Conservation (phyloP, 306 rosid species). For the Pterocarpus santalinus region DNA sequence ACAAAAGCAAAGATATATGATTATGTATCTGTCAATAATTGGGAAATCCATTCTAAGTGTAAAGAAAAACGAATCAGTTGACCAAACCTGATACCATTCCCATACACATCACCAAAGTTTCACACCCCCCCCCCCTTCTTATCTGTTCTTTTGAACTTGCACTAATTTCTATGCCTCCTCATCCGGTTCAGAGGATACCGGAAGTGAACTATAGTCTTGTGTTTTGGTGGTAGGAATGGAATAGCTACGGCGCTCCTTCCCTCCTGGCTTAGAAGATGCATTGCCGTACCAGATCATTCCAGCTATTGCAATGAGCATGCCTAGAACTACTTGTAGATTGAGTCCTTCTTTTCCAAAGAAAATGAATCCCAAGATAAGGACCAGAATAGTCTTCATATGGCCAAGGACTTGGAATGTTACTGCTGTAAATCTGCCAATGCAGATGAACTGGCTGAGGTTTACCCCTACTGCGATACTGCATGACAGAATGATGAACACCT, state of each 20-base stretch:
- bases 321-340: conserved; percentile 68
- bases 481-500: conserved; percentile 72
- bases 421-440: conserved; percentile 87
- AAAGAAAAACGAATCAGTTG: conserved; percentile 51
- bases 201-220: conserved; percentile 53
- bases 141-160: conserved; percentile 27
- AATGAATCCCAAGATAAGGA: conserved; percentile 73
- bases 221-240: conserved; percentile 56
- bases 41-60: conserved; percentile 40
- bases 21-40: conserved; percentile 32
- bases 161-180: conserved; percentile 56
- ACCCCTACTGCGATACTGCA: conserved; percentile 87
- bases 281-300: conserved; percentile 90
- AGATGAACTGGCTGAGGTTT: conserved; percentile 88
- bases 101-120: conserved; percentile 31
- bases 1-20: conserved; percentile 19
- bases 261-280: conserved; percentile 82
- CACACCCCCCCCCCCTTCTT: conserved; percentile 22
- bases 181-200: conserved; percentile 58
- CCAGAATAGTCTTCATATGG: conserved; percentile 86
- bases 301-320: conserved; percentile 72
- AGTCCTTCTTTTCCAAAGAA: conserved; percentile 89
- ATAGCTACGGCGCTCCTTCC: conserved; percentile 65
- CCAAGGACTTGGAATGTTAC: conserved; percentile 88
- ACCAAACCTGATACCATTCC: conserved; percentile 28